Evolutionary conservation across 2,329 filamentous ascomycete species (phyloP).

Genomic region (Talaromyces sp.): DNA sequence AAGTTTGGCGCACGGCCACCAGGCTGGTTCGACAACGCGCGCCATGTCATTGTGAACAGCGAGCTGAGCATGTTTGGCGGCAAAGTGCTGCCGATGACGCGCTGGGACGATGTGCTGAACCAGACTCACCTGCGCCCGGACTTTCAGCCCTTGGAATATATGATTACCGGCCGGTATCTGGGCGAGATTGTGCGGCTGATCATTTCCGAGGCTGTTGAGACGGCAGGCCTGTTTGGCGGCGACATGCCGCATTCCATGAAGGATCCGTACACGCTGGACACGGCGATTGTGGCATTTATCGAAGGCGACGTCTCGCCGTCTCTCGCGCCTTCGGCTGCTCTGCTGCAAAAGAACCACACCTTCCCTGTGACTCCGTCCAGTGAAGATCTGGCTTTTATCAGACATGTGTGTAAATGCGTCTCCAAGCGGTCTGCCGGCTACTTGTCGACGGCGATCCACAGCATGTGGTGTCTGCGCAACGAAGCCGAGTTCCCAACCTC

Average conservation of each 20-base stretch:
- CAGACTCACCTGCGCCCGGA: slow-evolving; percentile 53
- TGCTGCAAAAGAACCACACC: slow-evolving; percentile 51
- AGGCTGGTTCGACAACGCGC: slow-evolving; percentile 53
- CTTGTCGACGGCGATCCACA: slow-evolving; percentile 60
- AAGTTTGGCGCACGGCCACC: slow-evolving; percentile 55
- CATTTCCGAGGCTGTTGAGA: slow-evolving; percentile 55
- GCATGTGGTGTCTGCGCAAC: slow-evolving; percentile 55
- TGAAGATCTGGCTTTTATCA: slow-evolving; percentile 53
- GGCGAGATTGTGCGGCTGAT: slow-evolving; percentile 61
- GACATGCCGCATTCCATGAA: slow-evolving; percentile 51
- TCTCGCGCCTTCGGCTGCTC: slow-evolving; percentile 34
- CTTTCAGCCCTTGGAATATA: slow-evolving; percentile 63
- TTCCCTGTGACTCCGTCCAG: slow-evolving; percentile 42
- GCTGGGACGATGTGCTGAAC: slow-evolving; percentile 60
- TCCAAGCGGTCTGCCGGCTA: slow-evolving; percentile 58
- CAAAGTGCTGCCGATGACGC: slow-evolving; percentile 53
- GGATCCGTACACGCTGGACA: slow-evolving; percentile 58
- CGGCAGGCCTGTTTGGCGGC: slow-evolving; percentile 53
- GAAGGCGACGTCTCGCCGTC: slow-evolving; percentile 43
- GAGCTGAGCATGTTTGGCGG: slow-evolving; percentile 63
- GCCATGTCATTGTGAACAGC: slow-evolving; percentile 61
- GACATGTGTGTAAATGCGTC: slow-evolving; percentile 49
- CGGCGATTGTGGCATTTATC: slow-evolving; percentile 54
- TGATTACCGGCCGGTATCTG: slow-evolving; percentile 60
- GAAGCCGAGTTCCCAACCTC: slow-evolving; percentile 39